Evolutionary conservation across 768 basidiomycete species (phyloP), one percentile per base, ranked within the genome.

Genomic region (Podaxis sp.): DNA sequence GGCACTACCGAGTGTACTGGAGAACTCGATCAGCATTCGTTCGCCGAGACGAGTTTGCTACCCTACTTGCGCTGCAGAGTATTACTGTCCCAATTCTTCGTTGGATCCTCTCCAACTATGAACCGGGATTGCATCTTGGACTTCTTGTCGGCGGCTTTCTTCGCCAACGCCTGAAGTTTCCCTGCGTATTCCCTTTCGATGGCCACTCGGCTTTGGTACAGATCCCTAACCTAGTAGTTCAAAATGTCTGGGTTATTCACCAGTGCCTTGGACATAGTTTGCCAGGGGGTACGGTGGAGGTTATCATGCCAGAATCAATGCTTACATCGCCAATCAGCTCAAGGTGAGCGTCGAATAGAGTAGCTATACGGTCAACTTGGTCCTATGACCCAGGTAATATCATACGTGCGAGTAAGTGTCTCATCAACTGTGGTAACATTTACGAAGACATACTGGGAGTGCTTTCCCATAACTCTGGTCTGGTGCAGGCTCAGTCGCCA

Each of bases 121-220:
- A 88, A 73, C 7, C 73, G 67, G 0, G 76, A 67, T 60, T 82
- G 82, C 59, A 78, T 77, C 72, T 83, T 90, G 48, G 72, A 73
- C 71, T 88, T 90, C 80, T 85, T 90, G 47, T 93, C 92, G 9
- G 76, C 72, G 1, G 86, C 85, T 68, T 86, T 91, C 71, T 81
- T 86, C 6, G 79, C 79, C 35, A 94, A 71, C 14, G 76, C 71
- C 67, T 88, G 86, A 9, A 94, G 76, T 69, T 89, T 92, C 25
- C 73, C 69, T 0, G 90, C 89, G 69, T 91, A 93, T 69, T 94
- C 91, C 55, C 87, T 84, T 71, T 94, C 92, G 10, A 93, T 74
- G 5, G 77, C 79, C 9, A 76, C 84, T 48, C 87, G 82, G 54
- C 87, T 88, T 46, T 77, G 76, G 68, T 90, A 88, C 53, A 93